Base-by-base conservation (phyloP, 1,284 basidiomycete species). In the Papiliotrema fonsecae region DNA sequence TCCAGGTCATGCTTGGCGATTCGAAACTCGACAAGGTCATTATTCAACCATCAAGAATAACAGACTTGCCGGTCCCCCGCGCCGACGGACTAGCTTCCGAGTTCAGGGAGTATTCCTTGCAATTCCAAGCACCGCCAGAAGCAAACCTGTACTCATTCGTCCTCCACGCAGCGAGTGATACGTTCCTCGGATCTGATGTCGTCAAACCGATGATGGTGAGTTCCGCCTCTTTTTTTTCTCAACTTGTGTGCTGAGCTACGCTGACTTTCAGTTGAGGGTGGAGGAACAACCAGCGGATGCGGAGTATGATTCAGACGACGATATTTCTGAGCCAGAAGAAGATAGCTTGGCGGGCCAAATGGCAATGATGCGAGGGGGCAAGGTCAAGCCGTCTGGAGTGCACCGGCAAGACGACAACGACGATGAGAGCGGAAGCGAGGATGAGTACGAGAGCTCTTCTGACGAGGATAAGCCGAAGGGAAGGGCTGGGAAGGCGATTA, bases 271-370 rank as follows among this genome's bases (percentile, higher is more conserved):
- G 88, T 82, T 94, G 57, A 85, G 85, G 67, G 85, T 96, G 38
- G 87, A 91, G 51, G 84, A 88, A 28, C 75, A 80, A 7, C 78
- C 83, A 13, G 77, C 76, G 5, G 76, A 84, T 10, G 84, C 85
- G 49, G 77, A 79, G 50, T 80, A 75, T 19, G 28, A 35, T 21
- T 30, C 35, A n/a, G 77, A 74, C 14, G 91, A 93, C 42, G 90
- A 93, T 51, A 97, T 97, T 55, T 94, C 89, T 0, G 92, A 96
- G 47, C 92, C 92, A 0, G 93, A 97, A 42, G 93, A 97, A 73
- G 93, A 96, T 72, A 82, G 85, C 22, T 77, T 98, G 40, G 96
- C 93, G 3, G 96, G 96, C 3, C 96, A 99, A 77, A 97, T 98
- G 92, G 93, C 94, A 2, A 81, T 86, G 43, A 94, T 99, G 90